Conservation (phyloP, 352 stramenopile species). For the Pythium plurisporium region DNA sequence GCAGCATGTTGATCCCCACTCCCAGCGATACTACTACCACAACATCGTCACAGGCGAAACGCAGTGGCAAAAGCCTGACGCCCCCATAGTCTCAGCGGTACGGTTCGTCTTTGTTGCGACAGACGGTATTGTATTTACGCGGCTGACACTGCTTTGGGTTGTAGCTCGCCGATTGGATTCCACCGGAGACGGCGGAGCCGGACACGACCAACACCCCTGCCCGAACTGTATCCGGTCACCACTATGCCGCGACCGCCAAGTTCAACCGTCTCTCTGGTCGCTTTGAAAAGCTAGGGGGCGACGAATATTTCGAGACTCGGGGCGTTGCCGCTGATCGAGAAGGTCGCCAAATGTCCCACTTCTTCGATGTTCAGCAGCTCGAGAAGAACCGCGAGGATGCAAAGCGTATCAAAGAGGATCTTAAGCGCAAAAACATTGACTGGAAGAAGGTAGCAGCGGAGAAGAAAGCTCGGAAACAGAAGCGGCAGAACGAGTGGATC, state of each 20-base stretch:
- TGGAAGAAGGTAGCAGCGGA: conserved; percentile 83
- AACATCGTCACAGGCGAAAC: conserved; percentile 73
- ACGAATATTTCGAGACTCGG: conserved; percentile 60
- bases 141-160: not conserved
- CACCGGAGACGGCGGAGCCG: conserved; percentile 37
- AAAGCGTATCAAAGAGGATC: conserved; percentile 64
- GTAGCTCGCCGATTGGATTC: conserved; percentile 77
- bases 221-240: conserved; percentile 51
- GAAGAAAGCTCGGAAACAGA: conserved; percentile 85
- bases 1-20: conserved; percentile 79
- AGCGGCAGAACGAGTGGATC: conserved; percentile 84
- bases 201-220: conserved; percentile 9
- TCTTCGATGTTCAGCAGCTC: conserved; percentile 75
- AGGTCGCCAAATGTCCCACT: conserved; percentile 83
- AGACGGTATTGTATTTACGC: not conserved
- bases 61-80: conserved; percentile 75
- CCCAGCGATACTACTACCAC: conserved; percentile 82
- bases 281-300: conserved; percentile 60
- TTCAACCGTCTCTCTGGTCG: conserved; percentile 79
- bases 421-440: conserved; percentile 84
- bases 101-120: not conserved
- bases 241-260: conserved; percentile 66
- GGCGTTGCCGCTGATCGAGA: conserved; percentile 63
- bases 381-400: conserved; percentile 82
- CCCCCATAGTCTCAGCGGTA: conserved; percentile 64